Base-by-base conservation (phyloP, 352 stramenopile genomes). In the Phytophthora melonis region DNA sequence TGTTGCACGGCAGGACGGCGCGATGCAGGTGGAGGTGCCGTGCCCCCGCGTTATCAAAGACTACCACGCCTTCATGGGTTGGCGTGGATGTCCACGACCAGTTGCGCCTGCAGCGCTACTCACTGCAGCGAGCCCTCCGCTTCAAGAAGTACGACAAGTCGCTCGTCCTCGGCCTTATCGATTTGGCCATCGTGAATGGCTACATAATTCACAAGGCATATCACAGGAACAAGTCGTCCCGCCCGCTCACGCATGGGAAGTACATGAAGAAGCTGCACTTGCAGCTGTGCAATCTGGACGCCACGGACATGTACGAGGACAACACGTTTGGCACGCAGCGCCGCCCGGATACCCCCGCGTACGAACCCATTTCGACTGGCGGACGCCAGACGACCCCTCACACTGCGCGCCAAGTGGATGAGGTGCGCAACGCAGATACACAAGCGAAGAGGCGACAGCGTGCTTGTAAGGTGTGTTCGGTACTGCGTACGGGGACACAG, bases 61-160 rank as follows among this genome's bases (percentile, higher is more conserved):
- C 34, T 72, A 72, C 18, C 66, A 75, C n/a, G 18, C 34, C 3
- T 63, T 27, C 47, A 30, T 54, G 47, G 47, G 47, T n/a, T n/a
- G n/a, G n/a, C n/a, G n/a, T n/a, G n/a, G n/a, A 54, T 16, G 41
- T 49, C 14, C 41, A 49, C 14, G 41, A n/a, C n/a, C n/a, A n/a
- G n/a, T n/a, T n/a, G n/a, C n/a, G n/a, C n/a, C n/a, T n/a, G n/a
- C n/a, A n/a, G n/a, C n/a, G n/a, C n/a, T n/a, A n/a, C n/a, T n/a
- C n/a, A n/a, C n/a, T n/a, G n/a, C n/a, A n/a, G n/a, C n/a, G n/a
- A n/a, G n/a, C n/a, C n/a, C n/a, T n/a, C n/a, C n/a, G n/a, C n/a
- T n/a, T n/a, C n/a, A n/a, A n/a, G n/a, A n/a, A n/a, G n/a, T n/a
- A n/a, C n/a, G n/a, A n/a, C n/a, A n/a, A n/a, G n/a, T n/a, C n/a